Evolutionary conservation across 1,139 yeast genomes (phyloP).

Genomic region (Candida gigantensis): DNA sequence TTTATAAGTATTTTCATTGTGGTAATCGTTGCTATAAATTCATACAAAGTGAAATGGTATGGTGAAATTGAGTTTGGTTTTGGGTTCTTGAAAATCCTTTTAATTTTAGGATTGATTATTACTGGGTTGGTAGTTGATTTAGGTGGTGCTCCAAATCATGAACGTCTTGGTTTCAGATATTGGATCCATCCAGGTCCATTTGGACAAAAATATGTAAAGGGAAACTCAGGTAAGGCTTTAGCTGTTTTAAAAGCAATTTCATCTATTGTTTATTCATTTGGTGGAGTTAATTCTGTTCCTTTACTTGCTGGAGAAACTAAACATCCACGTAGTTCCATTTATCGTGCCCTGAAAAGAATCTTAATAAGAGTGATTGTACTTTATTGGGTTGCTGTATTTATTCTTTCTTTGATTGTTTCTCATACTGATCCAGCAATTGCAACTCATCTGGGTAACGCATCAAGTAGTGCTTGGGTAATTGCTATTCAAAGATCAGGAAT

Average conservation of each 20-base stretch:
- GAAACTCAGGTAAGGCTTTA: conserved; percentile 25
- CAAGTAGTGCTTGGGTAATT: conserved; percentile 56
- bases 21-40: conserved; percentile 24
- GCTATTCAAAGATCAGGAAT: conserved; percentile 54
- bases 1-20: conserved; percentile 28
- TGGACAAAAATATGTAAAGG: conserved; percentile 18
- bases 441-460: conserved; percentile 45
- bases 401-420: conserved; percentile 49
- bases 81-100: conserved; percentile 28
- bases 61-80: conserved; percentile 36
- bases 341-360: conserved; percentile 48
- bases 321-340: conserved; percentile 49
- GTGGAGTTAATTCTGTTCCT: conserved; percentile 41
- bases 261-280: conserved; percentile 29
- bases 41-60: conserved; percentile 28
- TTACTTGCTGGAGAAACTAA: conserved; percentile 50
- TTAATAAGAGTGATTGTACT: conserved; percentile 46
- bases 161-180: conserved; percentile 27
- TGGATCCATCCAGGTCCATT: conserved; percentile 34
- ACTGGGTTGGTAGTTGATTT: conserved; percentile 27
- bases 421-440: conserved; percentile 41
- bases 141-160: conserved; percentile 29
- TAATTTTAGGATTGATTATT: conserved; percentile 28
- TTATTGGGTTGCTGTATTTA: conserved; percentile 44
- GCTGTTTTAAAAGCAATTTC: conserved; percentile 30